Conservation (phyloP, 768 basidiomycete species). For the Crucibulum laeve region DNA sequence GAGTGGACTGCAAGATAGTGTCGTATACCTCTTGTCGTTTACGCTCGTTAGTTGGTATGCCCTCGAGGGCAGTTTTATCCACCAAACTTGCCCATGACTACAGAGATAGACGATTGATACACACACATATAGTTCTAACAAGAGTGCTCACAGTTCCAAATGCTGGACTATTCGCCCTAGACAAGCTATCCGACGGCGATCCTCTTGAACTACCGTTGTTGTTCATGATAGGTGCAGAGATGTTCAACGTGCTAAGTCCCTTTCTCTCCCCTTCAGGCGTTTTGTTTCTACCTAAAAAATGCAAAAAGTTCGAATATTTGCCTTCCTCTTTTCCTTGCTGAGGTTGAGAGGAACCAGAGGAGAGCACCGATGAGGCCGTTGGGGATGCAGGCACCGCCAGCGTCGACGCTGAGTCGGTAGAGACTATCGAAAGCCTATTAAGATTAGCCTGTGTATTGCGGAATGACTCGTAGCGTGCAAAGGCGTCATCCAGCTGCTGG, state of each 20-base stretch:
- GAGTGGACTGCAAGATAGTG: too few relatives aligned
- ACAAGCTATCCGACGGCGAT: constrained; percentile 21
- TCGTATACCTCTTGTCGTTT: constrained; percentile 77
- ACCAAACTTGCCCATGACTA: constrained; percentile 94
- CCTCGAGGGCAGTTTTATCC: constrained; percentile 77
- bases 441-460: constrained; percentile 44
- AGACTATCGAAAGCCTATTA: constrained; percentile 63
- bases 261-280: constrained; percentile 49
- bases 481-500: constrained; percentile 72
- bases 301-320: constrained; percentile 47
- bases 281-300: constrained; percentile 59
- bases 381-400: constrained; percentile 39
- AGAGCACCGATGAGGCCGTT: constrained; percentile 21
- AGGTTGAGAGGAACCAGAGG: constrained; percentile 11
- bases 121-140: constrained; percentile 1
- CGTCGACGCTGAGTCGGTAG: constrained; percentile 34
- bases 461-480: constrained; percentile 85
- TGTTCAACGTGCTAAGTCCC: constrained; percentile 43
- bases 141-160: constrained; percentile 58
- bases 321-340: constrained; percentile 13
- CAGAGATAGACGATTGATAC: constrained; percentile 4
- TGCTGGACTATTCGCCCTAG: constrained; percentile 46
- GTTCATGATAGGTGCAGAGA: constrained; percentile 65
- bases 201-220: constrained; percentile 6
- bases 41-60: constrained; percentile 73